Base-by-base conservation (phyloP, 306 rosid genomes). In the Glycine latifolia region DNA sequence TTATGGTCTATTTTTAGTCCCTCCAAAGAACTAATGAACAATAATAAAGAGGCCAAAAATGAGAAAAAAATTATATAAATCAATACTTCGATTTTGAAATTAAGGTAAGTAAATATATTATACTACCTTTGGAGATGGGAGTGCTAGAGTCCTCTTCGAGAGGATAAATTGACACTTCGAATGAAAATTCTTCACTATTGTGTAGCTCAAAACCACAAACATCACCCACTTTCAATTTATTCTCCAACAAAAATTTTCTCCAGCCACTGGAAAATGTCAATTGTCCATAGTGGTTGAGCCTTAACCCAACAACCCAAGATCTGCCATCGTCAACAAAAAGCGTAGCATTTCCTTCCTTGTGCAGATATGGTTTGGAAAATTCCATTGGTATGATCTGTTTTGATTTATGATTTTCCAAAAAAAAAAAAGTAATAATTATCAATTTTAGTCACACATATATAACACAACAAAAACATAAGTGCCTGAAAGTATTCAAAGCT, bases 181-280 rank as follows among this genome's bases (percentile, higher is more conserved):
- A 63, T 55, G 71, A 46, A 83, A 78, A 5, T 43, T 26, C 31
- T 4, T 31, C 8, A 55, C 3, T 0, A 2, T 72, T 17, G 63
- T 15, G 3, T 3, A 78, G 39, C 47, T 52, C 75, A 73, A 78
- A 83, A 49, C 3, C 75, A 83, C 83, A 78, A 65, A 65, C 72
- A 47, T 78, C 87, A 15, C 83, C 87, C 2, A 31, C 0, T 46
- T 73, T 73, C 71, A 83, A 37, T 3, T 71, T 61, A 41, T 77
- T 61, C 15, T 10, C 80, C 10, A 0, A 0, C 0, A 6, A 37
- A 41, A 60, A 83, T 26, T 47, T 43, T 59, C 7, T 70, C 86
- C 86, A 83, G 39, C 86, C 82, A n/a, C 0, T 3, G 6, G 1
- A 1, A 55, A 82, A 0, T 75, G 14, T 2, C 3, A 49, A 52